phyloP scores from a whole-genome alignment of 164 flowering plant species.

The Macadamia tetraphylla region DNA sequence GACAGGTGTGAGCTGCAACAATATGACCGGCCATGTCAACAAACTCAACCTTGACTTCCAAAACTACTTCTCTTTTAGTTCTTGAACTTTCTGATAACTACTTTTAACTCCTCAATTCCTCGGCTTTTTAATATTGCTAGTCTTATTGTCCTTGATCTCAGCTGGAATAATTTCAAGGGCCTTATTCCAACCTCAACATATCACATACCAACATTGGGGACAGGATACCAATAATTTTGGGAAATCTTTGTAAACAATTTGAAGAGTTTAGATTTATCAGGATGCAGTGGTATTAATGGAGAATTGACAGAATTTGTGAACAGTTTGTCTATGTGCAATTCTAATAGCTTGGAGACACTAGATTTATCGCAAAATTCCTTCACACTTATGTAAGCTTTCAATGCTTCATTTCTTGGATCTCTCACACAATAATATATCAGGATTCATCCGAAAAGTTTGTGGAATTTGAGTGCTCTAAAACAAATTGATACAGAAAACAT shows the following conservation, averaged over 20 bases:
- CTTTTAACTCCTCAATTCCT: neutral
- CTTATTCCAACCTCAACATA: neutral
- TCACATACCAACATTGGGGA: neutral
- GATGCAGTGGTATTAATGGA: neutral
- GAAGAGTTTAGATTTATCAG: neutral
- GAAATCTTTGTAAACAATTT: neutral
- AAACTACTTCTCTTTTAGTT: neutral
- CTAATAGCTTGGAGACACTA: neutral
- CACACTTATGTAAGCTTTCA: neutral
- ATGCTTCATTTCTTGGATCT: neutral
- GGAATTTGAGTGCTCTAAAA: neutral
- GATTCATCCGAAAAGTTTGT: neutral
- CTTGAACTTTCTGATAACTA: neutral
- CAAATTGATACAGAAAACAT: too few species aligned
- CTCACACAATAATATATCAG: neutral
- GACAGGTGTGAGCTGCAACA: neutral
- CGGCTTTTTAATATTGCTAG: neutral
- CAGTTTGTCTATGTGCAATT: neutral
- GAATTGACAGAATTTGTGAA: neutral
- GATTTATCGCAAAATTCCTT: neutral
- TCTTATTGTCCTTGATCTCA: neutral
- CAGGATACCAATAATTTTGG: neutral
- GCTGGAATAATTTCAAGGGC: neutral
- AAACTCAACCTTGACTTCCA: neutral
- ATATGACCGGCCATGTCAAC: neutral